Evolutionary conservation across 306 rosid species (phyloP).

Genomic region (Hylodesmum podocarpum): DNA sequence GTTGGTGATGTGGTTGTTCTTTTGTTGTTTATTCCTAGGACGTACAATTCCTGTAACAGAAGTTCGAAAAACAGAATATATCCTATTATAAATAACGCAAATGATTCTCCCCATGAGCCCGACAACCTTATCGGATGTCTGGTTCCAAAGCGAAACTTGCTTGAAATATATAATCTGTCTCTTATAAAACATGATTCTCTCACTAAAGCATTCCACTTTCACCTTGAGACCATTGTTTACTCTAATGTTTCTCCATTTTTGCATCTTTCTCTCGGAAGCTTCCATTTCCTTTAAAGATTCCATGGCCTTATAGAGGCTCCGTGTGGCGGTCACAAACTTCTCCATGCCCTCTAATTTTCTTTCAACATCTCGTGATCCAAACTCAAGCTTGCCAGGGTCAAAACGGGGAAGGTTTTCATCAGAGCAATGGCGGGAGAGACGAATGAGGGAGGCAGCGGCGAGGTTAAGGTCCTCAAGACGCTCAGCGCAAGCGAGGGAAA

Average conservation of each 20-base stretch:
- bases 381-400: conserved; percentile 41
- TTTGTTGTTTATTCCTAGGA: not conserved
- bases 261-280: conserved; percentile 43
- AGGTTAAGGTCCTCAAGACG: conserved; percentile 60
- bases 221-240: conserved; percentile 27
- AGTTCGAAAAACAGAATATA: conserved; percentile 45
- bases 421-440: conserved; percentile 43
- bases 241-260: conserved; percentile 34
- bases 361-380: not conserved
- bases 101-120: conserved; percentile 52
- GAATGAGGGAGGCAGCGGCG: conserved; percentile 47
- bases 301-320: conserved; percentile 44
- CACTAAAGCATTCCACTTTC: conserved; percentile 39
- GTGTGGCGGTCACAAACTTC: conserved; percentile 38
- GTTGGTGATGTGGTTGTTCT: not conserved
- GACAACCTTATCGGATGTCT: conserved; percentile 49
- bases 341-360: conserved; percentile 46
- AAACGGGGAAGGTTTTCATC: conserved; percentile 17
- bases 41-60: conserved; percentile 11
- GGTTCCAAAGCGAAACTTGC: conserved; percentile 66
- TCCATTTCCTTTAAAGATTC: conserved; percentile 51
- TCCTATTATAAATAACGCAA: conserved; percentile 50
- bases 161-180: conserved; percentile 50
- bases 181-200: conserved; percentile 27
- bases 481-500: conserved; percentile 64